Evolutionary conservation across 371 early-diverging fungal species (phyloP).

Genomic region (Vairimorpha necatrix): DNA sequence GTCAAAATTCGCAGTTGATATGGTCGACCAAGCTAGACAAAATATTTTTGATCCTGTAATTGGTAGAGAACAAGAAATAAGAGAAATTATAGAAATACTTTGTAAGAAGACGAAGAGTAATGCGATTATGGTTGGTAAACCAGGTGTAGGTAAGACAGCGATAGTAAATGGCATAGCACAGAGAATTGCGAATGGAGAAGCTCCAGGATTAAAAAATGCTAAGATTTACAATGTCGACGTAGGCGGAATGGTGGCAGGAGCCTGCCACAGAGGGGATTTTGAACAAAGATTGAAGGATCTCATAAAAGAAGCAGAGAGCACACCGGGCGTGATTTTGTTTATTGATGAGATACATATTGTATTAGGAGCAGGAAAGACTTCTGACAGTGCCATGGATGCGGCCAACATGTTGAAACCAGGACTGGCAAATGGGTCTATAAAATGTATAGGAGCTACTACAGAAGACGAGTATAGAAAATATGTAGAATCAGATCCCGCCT

Average conservation of each 20-base stretch:
- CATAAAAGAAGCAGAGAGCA: constrained; percentile 83
- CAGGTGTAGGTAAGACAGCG: constrained; percentile 71
- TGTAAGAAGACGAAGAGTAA: constrained; percentile 76
- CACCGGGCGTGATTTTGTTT: constrained; percentile 83
- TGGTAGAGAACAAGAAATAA: constrained; percentile 77
- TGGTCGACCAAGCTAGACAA: constrained; percentile 71
- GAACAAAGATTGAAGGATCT: constrained; percentile 94
- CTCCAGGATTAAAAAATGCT: constrained; percentile 76
- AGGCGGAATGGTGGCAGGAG: constrained; percentile 81
- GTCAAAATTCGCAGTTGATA: constrained; percentile 82
- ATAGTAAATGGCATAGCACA: constrained; percentile 73
- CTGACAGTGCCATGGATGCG: constrained; percentile 77
- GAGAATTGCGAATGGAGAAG: constrained; percentile 86
- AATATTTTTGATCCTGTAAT: constrained; percentile 78
- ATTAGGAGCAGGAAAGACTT: constrained; percentile 70
- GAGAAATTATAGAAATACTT: constrained; percentile 74
- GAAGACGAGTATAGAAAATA: constrained; percentile 76
- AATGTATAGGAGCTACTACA: constrained; percentile 79
- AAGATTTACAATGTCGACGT: constrained; percentile 83
- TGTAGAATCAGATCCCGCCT: constrained; percentile 76
- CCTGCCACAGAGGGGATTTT: constrained; percentile 90
- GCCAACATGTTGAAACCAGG: constrained; percentile 83
- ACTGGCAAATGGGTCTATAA: constrained; percentile 72
- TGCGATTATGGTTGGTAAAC: constrained; percentile 77
- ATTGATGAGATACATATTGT: constrained; percentile 96